Conservation (phyloP, 2,329 filamentous ascomycete genomes). For the Pseudogymnoascus sp. region DNA sequence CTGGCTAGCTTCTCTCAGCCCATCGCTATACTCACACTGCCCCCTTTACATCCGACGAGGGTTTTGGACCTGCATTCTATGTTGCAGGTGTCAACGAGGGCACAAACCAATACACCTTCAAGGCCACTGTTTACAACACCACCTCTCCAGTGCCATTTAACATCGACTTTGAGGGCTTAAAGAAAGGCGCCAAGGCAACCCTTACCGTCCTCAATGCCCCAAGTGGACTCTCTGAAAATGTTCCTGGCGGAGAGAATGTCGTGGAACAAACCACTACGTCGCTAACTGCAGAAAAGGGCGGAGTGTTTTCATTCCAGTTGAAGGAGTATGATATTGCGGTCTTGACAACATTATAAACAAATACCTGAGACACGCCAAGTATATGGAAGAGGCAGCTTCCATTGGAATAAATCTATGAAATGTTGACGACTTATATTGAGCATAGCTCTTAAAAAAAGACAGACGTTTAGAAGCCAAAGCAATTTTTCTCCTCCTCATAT, state of each 20-base stretch:
- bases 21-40: slow-evolving; percentile 40
- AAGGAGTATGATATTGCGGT: slow-evolving; percentile 19
- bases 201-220: slow-evolving; percentile 38
- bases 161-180: slow-evolving; percentile 37
- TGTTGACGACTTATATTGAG: neutral
- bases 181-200: slow-evolving; percentile 31
- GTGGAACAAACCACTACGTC: slow-evolving; percentile 11
- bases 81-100: slow-evolving; percentile 40
- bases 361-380: neutral
- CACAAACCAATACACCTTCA: slow-evolving; percentile 38
- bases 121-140: slow-evolving; percentile 45
- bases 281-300: slow-evolving; percentile 13
- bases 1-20: slow-evolving; percentile 35
- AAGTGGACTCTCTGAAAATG: slow-evolving; percentile 14
- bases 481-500: slow-evolving; percentile 36
- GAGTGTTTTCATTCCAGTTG: slow-evolving; percentile 17
- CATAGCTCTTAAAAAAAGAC: neutral
- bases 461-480: slow-evolving; percentile 34
- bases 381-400: neutral
- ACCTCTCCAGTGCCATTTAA: slow-evolving; percentile 39
- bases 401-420: neutral
- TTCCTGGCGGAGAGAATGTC: slow-evolving; percentile 10
- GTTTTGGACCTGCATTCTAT: slow-evolving; percentile 40
- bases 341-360: slow-evolving; percentile 16
- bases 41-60: slow-evolving; percentile 30